phyloP scores from a whole-genome alignment of 148 eudicot genomes.

The Amaranthus cruentus region DNA sequence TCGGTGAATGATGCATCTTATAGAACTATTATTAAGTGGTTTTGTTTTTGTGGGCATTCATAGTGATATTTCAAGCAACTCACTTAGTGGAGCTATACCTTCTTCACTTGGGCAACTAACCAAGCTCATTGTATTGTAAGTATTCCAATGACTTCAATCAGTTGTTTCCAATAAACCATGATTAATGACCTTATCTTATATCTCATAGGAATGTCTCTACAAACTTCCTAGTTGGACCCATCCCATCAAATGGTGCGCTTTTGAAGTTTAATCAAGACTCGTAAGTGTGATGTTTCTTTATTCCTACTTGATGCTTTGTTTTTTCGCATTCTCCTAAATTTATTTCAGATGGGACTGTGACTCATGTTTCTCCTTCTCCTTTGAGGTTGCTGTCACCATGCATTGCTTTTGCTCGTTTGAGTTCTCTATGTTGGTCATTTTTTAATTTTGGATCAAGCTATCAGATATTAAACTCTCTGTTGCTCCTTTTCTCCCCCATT shows the following conservation, averaged over 20 bases:
- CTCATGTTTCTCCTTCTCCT: not conserved
- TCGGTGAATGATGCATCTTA: not conserved
- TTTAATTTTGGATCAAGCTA: not conserved
- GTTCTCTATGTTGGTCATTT: slow-evolving; percentile 7
- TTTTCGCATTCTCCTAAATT: not conserved
- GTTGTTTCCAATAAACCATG: slow-evolving; percentile 4
- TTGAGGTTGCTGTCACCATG: not conserved
- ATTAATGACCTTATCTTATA: not conserved
- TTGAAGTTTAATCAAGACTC: slow-evolving; percentile 56
- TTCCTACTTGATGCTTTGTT: not conserved
- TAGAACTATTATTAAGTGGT: not conserved
- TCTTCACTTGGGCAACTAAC: slow-evolving; percentile 68
- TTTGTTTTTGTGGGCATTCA: slow-evolving; percentile 22
- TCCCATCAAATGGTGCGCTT: slow-evolving; percentile 76
- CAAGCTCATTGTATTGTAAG: slow-evolving; percentile 74
- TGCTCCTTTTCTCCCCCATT: not conserved
- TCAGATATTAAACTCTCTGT: not conserved
- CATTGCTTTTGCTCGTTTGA: not conserved
- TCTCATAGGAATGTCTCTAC: slow-evolving; percentile 72
- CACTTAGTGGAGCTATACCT: slow-evolving; percentile 75
- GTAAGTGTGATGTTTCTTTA: slow-evolving; percentile 41
- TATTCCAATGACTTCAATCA: slow-evolving; percentile 18
- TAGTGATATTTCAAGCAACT: slow-evolving; percentile 92
- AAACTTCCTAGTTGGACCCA: slow-evolving; percentile 76
- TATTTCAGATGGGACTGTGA: not conserved